Conservation (phyloP, 108 stramenopile genomes). For the Cyclotella sp. region DNA sequence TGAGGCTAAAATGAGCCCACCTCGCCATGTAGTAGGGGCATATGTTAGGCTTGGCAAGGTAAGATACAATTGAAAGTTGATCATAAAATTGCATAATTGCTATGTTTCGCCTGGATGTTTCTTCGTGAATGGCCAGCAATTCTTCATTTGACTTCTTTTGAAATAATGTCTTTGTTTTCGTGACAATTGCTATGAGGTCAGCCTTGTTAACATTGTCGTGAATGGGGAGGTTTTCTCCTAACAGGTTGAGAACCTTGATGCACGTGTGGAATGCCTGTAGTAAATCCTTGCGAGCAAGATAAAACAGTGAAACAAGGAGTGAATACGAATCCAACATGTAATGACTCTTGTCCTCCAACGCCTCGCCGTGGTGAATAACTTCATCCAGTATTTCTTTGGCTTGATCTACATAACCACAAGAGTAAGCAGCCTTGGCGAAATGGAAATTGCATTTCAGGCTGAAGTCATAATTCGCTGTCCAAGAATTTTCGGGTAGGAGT, state of each 20-base stretch:
- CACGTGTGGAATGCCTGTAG: too few relatives aligned
- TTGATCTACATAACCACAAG: slow-evolving; percentile 18
- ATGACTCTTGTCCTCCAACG: slow-evolving; percentile 22
- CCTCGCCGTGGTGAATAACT: neutral
- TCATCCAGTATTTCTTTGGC: slow-evolving; percentile 2
- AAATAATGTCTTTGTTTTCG: neutral
- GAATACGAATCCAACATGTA: slow-evolving; percentile 21
- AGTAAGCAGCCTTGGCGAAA: slow-evolving; percentile 9
- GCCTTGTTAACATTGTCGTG: too few relatives aligned
- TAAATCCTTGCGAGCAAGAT: too few relatives aligned
- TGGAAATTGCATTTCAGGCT: slow-evolving; percentile 3
- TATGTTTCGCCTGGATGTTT: neutral
- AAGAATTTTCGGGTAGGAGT: slow-evolving; percentile 17
- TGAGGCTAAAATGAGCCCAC: neutral
- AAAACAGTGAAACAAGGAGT: neutral
- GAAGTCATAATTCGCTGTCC: slow-evolving; percentile 25
- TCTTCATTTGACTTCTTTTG: neutral
- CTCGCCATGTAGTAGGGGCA: neutral
- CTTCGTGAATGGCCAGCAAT: too few relatives aligned
- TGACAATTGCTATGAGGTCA: too few relatives aligned
- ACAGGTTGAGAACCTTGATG: too few relatives aligned
- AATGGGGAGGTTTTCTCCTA: too few relatives aligned
- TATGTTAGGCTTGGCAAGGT: neutral
- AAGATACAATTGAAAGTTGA: neutral
- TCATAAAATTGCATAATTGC: neutral